Conservation (phyloP, 164 flowering plant species). For the Stephania cephalantha region DNA sequence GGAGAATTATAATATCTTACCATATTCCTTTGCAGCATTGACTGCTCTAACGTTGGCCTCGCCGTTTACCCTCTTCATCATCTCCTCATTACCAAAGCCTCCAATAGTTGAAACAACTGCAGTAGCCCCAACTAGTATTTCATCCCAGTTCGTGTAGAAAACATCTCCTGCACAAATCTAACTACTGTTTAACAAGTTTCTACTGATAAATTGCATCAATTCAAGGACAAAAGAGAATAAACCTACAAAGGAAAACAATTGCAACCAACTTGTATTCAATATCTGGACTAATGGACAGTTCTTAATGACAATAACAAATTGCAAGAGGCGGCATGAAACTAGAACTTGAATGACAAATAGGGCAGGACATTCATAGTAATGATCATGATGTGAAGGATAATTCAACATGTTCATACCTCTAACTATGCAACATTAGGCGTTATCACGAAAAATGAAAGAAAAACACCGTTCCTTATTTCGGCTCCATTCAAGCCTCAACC, state of each 20-base stretch:
- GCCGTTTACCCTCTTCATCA: slow-evolving; percentile 89
- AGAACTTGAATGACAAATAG: not conserved
- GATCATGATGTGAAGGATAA: not conserved
- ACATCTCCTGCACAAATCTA: slow-evolving; percentile 67
- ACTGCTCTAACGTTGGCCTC: slow-evolving; percentile 90
- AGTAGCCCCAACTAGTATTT: slow-evolving; percentile 84
- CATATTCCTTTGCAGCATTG: slow-evolving; percentile 82
- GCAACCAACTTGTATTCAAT: not conserved
- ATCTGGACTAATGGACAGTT: not conserved
- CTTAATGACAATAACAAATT: not conserved
- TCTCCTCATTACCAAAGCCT: slow-evolving; percentile 95
- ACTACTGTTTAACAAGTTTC: not conserved
- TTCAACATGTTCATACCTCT: not conserved
- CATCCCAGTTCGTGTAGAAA: slow-evolving; percentile 92
- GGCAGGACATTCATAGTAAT: not conserved
- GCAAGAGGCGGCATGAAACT: not conserved
- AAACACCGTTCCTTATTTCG: too few relatives aligned
- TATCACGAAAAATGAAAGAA: too few relatives aligned
- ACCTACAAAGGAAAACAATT: not conserved
- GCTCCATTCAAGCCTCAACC: too few relatives aligned
- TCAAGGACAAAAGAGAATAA: not conserved
- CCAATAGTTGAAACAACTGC: slow-evolving; percentile 95
- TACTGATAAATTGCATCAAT: not conserved
- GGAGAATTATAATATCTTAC: slow-evolving; percentile 27
- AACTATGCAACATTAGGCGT: too few relatives aligned